Conservation (phyloP, 192 early-diverging fungal genomes). For the Oehlia diaphana region DNA sequence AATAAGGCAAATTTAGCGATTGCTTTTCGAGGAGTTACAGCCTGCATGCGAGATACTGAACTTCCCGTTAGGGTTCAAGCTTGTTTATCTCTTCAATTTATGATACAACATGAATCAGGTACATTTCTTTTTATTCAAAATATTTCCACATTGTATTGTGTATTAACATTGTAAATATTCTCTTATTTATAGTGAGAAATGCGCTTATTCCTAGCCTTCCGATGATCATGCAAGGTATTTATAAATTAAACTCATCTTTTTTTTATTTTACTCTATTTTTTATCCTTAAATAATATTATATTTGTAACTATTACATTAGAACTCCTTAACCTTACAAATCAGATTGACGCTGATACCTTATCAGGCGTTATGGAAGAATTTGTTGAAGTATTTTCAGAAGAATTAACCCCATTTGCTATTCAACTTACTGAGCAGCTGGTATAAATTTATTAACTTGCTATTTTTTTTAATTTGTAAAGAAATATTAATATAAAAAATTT, state of each 20-base stretch:
- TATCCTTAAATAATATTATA: neutral
- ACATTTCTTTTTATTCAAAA: constrained; percentile 16
- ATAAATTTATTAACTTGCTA: neutral
- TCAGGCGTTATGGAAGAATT: constrained; percentile 86
- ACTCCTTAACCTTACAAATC: constrained; percentile 83
- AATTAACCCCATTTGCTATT: constrained; percentile 90
- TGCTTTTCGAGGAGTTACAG: constrained; percentile 53
- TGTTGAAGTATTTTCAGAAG: constrained; percentile 87
- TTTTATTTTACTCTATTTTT: neutral
- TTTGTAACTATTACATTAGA: constrained; percentile 33
- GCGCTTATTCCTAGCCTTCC: constrained; percentile 80
- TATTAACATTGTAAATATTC: neutral
- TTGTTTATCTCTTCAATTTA: constrained; percentile 75
- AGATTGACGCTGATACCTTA: constrained; percentile 92
- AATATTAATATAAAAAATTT: neutral
- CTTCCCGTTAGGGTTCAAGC: constrained; percentile 89
- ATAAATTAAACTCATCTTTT: neutral
- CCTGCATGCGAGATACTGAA: constrained; percentile 72
- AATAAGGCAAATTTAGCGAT: constrained; percentile 54
- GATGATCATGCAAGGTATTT: constrained; percentile 74
- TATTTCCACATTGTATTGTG: neutral
- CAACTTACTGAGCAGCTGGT: constrained; percentile 84
- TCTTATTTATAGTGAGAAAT: constrained; percentile 49
- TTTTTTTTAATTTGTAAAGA: constrained; percentile 6
- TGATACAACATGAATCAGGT: constrained; percentile 73